Base-by-base conservation (phyloP, 2,329 filamentous ascomycete species). In the Penicillium brasilianum region DNA sequence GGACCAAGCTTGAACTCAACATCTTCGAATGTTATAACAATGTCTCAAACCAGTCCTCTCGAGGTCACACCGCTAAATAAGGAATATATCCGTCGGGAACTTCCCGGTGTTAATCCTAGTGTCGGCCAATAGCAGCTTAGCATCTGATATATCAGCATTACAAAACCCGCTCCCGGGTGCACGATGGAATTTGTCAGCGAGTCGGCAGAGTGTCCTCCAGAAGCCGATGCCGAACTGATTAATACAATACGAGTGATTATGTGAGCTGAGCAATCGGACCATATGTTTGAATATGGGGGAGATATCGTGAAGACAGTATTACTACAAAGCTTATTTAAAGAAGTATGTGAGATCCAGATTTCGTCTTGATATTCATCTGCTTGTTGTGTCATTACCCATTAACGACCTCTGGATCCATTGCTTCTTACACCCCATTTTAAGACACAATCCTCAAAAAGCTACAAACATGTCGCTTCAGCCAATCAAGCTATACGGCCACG, bases 401-500 rank as follows among this genome's bases (percentile, higher is more conserved):
- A 50, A 50, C 28, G n/a, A 13, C 10, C 48, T 50, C 16, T 4
- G n/a, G 6, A 43, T 20, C 39, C 7, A 32, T 14, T 14, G n/a
- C 14, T 18, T 13, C 8, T 41, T 10, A 34, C 10, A 54, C 13
- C 6, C 28, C n/a, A 4, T 20, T 32, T 3, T 18, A 50, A 50
- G 22, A 4, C 20, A 22, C 41, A 22, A 44, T 30, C 11, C 34
- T 14, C 25, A 34, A 4, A 18, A 34, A 22, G 1, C 14, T n/a
- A 59, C 11, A 54, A 69, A 9, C 18, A 59, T 69, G 66, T 65
- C 68, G 59, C 66, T 67, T 58, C 64, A 63, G 44, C 59, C 63
- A 36, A 63, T 69, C 59, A 64, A 53, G 39, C 49, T 70, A 37
- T 72, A 69, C 41, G 69, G 66, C 37, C 65, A 69, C 25, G 62